Conservation (phyloP, 306 rosid genomes). For the Amphicarpaea edgeworthii region DNA sequence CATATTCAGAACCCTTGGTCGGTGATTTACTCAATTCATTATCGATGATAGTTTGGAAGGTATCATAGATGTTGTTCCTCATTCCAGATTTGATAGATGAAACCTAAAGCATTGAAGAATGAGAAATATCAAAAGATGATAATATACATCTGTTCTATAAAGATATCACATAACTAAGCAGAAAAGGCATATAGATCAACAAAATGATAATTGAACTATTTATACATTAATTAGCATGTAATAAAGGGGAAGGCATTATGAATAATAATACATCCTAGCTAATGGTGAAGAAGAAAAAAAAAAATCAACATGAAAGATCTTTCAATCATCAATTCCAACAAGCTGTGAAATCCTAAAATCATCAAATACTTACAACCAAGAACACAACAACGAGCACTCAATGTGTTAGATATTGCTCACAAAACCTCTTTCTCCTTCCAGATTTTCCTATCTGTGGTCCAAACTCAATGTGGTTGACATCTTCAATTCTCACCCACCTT, state of each 20-base stretch:
- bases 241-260: not conserved
- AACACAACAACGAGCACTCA: not conserved
- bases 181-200: not conserved
- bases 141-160: slow-evolving; percentile 14
- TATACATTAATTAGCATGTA: not conserved
- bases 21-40: slow-evolving; percentile 52
- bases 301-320: not conserved
- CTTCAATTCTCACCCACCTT: too few species aligned
- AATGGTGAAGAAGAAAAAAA: not conserved
- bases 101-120: slow-evolving; percentile 58
- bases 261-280: not conserved
- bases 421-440: too few species aligned
- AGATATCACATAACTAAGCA: slow-evolving; percentile 13
- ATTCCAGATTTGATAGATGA: slow-evolving; percentile 78
- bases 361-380: not conserved
- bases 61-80: slow-evolving; percentile 89
- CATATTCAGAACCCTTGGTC: slow-evolving; percentile 55
- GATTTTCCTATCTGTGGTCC: too few species aligned
- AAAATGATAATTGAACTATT: not conserved
- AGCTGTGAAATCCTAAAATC: not conserved
- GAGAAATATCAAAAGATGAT: slow-evolving; percentile 19
- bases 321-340: not conserved
- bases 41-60: slow-evolving; percentile 65
- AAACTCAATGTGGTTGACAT: too few species aligned
- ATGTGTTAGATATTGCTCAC: not conserved